Evolutionary conservation across 495 filamentous ascomycete genomes (phyloP), one percentile per base, ranked within the genome.

Genomic region (Penicillium pulvis): DNA sequence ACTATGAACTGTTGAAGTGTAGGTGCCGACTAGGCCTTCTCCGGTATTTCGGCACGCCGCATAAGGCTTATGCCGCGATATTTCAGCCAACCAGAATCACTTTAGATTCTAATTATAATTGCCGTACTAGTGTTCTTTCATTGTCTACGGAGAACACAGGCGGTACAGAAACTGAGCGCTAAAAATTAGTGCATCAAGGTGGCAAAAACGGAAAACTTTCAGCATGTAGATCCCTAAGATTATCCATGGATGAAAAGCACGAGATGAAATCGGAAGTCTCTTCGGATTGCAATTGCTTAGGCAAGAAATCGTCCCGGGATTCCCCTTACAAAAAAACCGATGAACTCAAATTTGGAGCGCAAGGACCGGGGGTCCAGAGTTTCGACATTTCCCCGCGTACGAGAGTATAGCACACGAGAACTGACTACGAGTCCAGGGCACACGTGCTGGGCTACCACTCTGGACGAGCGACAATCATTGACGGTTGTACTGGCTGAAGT

Each of bases 371-470:
- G 20, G 20, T 2, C 20, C 28, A 28, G 28, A 28, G 28, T 28
- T 28, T 28, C 28, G 6, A 7, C 3, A 36, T 11, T 36, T 36
- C 33, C 10, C 12, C 12, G 9, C 10, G 33, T 36, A 33, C 31
- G 35, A n/a, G 35, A 39, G 14, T 39, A 14, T 12, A 41, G 39
- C 6, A 12, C 7, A 7, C 4, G 39, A 41, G 16, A 41, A 17
- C 16, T 17, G 4, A 41, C 2, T 41, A n/a, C 39, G 39, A 41
- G 39, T 41, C 14, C 39, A 67, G 28, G 35, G 51, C 55, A 61
- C 72, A 75, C 71, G 72, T 75, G 72, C 72, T 68, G 58, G 57
- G 58, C 66, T 75, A 43, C 72, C 62, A 58, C 66, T 66, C 67
- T 69, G 62, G 64, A 62, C 39, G 43, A 28, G 56, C 2, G 41